These are phyloP conservation scores for Tirmania nivea DNA, from an alignment of 495 filamentous ascomycete genomes.

Conservation along the genomic window DNA sequence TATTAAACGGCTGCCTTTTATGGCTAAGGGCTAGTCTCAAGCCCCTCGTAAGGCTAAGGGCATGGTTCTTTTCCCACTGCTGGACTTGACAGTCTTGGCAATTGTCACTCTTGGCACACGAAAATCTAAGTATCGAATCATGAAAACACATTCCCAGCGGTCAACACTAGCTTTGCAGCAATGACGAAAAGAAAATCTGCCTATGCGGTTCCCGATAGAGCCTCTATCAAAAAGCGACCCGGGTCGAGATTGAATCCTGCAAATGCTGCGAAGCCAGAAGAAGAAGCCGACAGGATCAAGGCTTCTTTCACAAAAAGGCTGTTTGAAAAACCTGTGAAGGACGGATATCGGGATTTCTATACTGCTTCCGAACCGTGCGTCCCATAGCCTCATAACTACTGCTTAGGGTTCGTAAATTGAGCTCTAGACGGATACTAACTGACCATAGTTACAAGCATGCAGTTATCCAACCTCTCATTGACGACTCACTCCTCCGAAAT, in stretches of 20 bases:
- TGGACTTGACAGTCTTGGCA: too few species aligned
- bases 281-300: conserved; percentile 1
- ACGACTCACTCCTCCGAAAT: conserved; percentile 54
- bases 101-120: too few species aligned
- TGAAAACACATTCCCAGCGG: too few species aligned
- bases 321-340: conserved; percentile 35
- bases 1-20: too few species aligned
- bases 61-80: too few species aligned
- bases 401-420: conserved; percentile 5
- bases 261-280: neutral
- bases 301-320: conserved; percentile 49
- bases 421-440: neutral
- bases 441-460: conserved; percentile 17
- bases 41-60: too few species aligned
- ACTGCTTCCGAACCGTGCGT: conserved; percentile 46
- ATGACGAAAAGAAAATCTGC: too few species aligned
- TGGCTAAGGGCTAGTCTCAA: too few species aligned
- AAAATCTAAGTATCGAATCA: too few species aligned
- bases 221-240: neutral
- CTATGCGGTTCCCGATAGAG: too few species aligned
- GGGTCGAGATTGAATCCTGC: conserved; percentile 34
- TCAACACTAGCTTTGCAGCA: too few species aligned
- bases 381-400: neutral
- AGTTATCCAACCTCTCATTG: conserved; percentile 62
- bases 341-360: conserved; percentile 49